Evolutionary conservation across 495 filamentous ascomycete species (phyloP).

Genomic region (Neurospora sp.): DNA sequence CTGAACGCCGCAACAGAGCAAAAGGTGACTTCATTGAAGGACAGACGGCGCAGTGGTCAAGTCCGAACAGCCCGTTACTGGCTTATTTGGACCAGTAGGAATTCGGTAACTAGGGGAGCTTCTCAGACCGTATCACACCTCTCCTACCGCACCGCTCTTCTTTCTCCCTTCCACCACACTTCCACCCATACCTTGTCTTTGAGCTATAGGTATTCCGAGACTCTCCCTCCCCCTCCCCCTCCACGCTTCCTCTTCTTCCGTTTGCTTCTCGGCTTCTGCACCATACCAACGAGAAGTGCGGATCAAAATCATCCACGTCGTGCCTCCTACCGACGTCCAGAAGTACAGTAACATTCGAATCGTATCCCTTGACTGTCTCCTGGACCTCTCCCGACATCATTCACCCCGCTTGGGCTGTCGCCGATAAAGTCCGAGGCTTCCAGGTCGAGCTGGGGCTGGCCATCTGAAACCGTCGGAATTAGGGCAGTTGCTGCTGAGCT

Average conservation of each 20-base stretch:
- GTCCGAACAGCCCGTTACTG: background rate
- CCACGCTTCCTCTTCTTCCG: background rate
- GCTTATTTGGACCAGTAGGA: background rate
- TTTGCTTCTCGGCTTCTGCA: background rate
- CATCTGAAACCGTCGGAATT: background rate
- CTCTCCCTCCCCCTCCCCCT: background rate
- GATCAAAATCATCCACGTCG: background rate
- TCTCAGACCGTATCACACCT: constrained; percentile 3
- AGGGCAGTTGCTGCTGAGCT: background rate
- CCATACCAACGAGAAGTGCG: background rate
- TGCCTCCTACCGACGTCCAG: background rate
- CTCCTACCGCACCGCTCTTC: background rate
- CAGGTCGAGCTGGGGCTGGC: background rate
- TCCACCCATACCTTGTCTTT: background rate
- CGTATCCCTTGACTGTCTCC: background rate
- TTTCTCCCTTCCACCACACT: background rate
- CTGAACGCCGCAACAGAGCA: constrained; percentile 1
- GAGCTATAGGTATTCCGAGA: background rate
- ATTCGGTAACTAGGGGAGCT: background rate
- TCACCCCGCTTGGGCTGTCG: background rate
- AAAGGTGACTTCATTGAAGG: constrained; percentile 15
- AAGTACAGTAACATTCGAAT: background rate
- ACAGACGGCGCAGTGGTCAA: background rate
- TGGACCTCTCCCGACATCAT: background rate
- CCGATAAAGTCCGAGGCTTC: background rate